These are phyloP conservation scores for Malus hybrid DNA, from an alignment of 331 rosid species.

Conservation along the genomic window DNA sequence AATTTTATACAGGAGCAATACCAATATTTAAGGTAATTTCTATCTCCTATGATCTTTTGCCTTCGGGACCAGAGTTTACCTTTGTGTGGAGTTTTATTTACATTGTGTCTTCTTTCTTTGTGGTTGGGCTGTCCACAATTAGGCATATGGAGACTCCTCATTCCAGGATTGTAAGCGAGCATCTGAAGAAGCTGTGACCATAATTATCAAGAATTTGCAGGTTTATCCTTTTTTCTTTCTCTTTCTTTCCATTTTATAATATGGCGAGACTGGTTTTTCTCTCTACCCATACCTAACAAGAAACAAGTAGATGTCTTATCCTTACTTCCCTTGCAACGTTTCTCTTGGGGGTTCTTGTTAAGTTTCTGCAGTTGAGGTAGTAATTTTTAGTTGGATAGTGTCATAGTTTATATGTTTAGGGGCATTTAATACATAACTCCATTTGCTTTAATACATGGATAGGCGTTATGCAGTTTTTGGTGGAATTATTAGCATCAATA, in stretches of 20 bases:
- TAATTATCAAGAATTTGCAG: constrained; percentile 67
- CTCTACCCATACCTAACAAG: constrained; percentile 4
- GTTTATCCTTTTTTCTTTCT: constrained; percentile 18
- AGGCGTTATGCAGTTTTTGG: background rate
- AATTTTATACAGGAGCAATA: constrained; percentile 85
- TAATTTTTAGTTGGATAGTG: background rate
- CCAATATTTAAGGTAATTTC: constrained; percentile 76
- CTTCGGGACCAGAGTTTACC: background rate
- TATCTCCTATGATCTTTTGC: constrained; percentile 12
- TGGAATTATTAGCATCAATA: background rate
- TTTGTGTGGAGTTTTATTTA: constrained; percentile 1
- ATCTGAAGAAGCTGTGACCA: constrained; percentile 81
- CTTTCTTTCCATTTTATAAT: constrained; percentile 8
- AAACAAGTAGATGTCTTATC: constrained; percentile 15
- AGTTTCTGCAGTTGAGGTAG: background rate
- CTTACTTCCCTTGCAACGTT: constrained; percentile 32
- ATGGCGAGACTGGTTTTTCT: background rate
- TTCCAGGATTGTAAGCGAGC: constrained; percentile 88
- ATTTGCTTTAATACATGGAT: background rate
- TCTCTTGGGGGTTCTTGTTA: background rate
- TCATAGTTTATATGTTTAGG: background rate
- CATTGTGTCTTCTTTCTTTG: background rate
- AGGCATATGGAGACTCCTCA: constrained; percentile 92
- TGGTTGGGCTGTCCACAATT: background rate
- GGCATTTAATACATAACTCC: background rate